Percentiles rank a stretch among this genome's conserved stretches.
Evolutionary conservation across 139 green algal species (phyloP).

Genomic region (Zygnema circumcarinatum): DNA sequence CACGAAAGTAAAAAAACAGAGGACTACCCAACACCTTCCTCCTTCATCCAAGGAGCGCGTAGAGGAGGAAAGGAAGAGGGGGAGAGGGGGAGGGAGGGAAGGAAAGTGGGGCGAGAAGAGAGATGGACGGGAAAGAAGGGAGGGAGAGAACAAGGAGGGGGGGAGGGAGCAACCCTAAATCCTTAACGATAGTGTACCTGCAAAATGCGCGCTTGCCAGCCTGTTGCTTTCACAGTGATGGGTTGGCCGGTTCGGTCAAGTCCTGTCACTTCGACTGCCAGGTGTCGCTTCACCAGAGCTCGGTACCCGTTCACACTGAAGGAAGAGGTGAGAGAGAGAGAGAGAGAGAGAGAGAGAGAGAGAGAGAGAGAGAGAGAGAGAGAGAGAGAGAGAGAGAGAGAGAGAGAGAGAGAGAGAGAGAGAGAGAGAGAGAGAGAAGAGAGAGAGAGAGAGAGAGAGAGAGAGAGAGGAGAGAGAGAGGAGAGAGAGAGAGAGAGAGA

Average conservation of each 20-base stretch:
- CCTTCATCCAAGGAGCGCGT: neutral
- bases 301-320: constrained; percentile 59
- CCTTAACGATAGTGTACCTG: constrained; percentile 19
- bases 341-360: neutral
- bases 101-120: neutral
- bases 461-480: too few species aligned
- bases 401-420: too few species aligned
- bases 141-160: neutral
- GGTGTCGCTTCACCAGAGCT: constrained; percentile 49
- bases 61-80: neutral
- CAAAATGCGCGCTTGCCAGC: constrained; percentile 61
- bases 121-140: neutral
- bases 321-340: neutral
- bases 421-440: too few species aligned
- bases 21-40: too few species aligned
- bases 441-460: too few species aligned
- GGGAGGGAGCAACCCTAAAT: neutral
- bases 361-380: too few species aligned
- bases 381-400: too few species aligned
- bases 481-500: too few species aligned
- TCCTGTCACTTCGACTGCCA: constrained; percentile 46
- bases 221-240: constrained; percentile 29
- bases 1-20: too few species aligned
- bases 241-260: constrained; percentile 39
- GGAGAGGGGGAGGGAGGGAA: neutral